Evolutionary conservation across 148 eudicot genomes (phyloP).

Genomic region (Chenopodium quinoa): DNA sequence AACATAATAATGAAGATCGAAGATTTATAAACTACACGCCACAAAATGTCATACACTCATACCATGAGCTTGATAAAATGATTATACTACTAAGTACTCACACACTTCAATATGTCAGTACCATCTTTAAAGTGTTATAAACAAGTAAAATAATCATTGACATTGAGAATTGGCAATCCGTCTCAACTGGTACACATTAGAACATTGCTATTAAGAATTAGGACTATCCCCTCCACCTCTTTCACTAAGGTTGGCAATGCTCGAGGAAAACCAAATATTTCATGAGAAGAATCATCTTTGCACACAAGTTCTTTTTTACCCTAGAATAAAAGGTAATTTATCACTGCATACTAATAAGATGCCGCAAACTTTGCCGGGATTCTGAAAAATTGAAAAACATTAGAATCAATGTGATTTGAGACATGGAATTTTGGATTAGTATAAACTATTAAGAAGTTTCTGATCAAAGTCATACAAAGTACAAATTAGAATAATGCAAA

Average conservation of each 20-base stretch:
- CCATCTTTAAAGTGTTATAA: background rate
- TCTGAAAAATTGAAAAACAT: background rate
- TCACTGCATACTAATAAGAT: background rate
- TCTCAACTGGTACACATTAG: background rate
- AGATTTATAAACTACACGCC: conserved; percentile 17
- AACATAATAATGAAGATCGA: conserved; percentile 15
- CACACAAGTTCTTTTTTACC: background rate
- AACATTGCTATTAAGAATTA: background rate
- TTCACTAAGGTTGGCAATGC: background rate
- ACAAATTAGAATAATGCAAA: conserved; percentile 18
- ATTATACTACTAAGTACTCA: conserved; percentile 13
- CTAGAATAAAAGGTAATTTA: too few species aligned
- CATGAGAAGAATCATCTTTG: background rate
- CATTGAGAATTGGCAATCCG: background rate
- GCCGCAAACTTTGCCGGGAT: background rate
- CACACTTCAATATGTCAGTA: conserved; percentile 4
- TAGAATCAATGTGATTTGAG: background rate
- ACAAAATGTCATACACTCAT: background rate
- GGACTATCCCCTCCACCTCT: background rate
- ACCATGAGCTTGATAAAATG: conserved; percentile 2
- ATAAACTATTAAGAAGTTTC: background rate
- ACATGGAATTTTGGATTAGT: background rate
- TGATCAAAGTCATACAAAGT: background rate
- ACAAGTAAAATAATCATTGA: background rate
- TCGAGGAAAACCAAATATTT: background rate